Evolutionary conservation across 768 basidiomycete genomes (phyloP).

Genomic region (Pleurotus tuber-regium): DNA sequence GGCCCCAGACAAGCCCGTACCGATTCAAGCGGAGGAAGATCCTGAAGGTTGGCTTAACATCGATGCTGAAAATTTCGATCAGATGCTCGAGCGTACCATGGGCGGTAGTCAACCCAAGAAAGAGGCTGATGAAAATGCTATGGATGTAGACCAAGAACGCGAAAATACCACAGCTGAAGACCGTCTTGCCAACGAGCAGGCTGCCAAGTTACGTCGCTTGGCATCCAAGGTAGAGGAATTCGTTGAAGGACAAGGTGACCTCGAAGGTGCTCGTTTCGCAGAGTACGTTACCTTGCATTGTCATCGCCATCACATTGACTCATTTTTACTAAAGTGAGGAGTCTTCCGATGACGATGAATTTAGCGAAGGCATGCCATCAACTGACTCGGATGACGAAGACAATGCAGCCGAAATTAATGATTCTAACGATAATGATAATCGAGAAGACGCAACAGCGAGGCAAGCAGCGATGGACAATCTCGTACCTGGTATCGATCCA

Average conservation of each 20-base stretch:
- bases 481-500: constrained; percentile 77
- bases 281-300: constrained; percentile 61
- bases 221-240: constrained; percentile 89
- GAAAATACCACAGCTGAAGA: constrained; percentile 42
- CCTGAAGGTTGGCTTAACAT: constrained; percentile 86
- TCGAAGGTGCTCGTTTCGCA: constrained; percentile 86
- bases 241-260: constrained; percentile 83
- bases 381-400: constrained; percentile 45
- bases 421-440: constrained; percentile 32
- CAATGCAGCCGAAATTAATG: constrained; percentile 37
- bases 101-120: constrained; percentile 17
- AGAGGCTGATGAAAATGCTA: constrained; percentile 28
- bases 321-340: constrained; percentile 54
- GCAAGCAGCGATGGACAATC: constrained; percentile 68
- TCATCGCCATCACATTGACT: constrained; percentile 5
- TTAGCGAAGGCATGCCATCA: constrained; percentile 48
- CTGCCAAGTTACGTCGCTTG: constrained; percentile 66
- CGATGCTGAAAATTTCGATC: constrained; percentile 73
- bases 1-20: constrained; percentile 25
- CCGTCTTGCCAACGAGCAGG: constrained; percentile 58
- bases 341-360: constrained; percentile 60
- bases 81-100: constrained; percentile 53
- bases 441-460: constrained; percentile 32
- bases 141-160: constrained; percentile 50
- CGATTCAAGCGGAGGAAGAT: constrained; percentile 52